Conservation (phyloP, 768 basidiomycete genomes). For the Ephemerocybe angulata region DNA sequence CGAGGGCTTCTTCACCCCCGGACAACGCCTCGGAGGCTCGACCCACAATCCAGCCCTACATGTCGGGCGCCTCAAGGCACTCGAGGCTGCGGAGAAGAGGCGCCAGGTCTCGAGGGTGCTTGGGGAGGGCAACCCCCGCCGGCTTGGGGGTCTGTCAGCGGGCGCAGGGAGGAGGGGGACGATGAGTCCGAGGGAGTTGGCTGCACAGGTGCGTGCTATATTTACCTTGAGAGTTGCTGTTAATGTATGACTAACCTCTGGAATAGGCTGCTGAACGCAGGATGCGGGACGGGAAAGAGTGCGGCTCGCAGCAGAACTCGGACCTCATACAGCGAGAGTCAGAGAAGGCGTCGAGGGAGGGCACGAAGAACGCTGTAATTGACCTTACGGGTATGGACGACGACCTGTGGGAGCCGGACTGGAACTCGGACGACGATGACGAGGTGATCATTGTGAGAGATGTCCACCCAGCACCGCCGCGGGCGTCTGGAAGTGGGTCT, state of each 20-base stretch:
- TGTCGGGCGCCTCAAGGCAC: constrained; percentile 60
- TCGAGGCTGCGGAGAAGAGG: constrained; percentile 80
- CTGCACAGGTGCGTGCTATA: constrained; percentile 65
- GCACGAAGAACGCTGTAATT: constrained; percentile 55
- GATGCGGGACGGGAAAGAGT: constrained; percentile 67
- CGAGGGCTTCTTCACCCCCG: constrained; percentile 85
- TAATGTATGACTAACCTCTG: too few relatives aligned
- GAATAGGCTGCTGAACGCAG: constrained; percentile 93
- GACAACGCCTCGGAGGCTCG: constrained; percentile 61
- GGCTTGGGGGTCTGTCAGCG: constrained; percentile 54
- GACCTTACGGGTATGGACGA: constrained; percentile 50
- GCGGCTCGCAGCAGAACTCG: constrained; percentile 52
- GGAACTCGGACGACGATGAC: constrained; percentile 20
- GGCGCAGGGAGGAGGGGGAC: constrained; percentile 33
- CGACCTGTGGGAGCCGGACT: constrained; percentile 8
- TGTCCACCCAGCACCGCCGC: constrained; percentile 13
- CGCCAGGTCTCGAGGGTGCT: constrained; percentile 40
- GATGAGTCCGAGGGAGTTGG: constrained; percentile 65
- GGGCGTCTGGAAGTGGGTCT: not conserved
- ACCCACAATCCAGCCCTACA: constrained; percentile 68
- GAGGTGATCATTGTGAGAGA: constrained; percentile 30
- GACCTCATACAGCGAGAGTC: constrained; percentile 53
- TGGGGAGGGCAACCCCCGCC: constrained; percentile 41
- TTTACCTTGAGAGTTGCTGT: too few relatives aligned
- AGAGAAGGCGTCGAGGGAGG: constrained; percentile 65